A percentile compares a stretch with the other conserved stretches of the same genome.
These are phyloP conservation scores for Funneliformis geosporum DNA, from an alignment of 192 early-diverging fungal species.

Conservation along the genomic window DNA sequence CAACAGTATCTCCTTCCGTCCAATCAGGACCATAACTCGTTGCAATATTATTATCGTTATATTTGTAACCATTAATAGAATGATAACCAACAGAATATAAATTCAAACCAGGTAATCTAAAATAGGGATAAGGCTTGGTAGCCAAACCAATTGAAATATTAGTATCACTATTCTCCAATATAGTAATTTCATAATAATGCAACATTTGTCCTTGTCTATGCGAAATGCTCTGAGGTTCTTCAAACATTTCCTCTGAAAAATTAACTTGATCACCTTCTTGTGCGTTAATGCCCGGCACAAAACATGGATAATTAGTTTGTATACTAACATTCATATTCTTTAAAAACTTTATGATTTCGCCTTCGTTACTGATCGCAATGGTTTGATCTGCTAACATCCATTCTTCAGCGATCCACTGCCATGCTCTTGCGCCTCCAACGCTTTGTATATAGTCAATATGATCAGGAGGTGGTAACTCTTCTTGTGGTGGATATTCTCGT, in stretches of 20 bases:
- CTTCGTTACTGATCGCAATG: not conserved
- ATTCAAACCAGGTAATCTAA: constrained; percentile 53
- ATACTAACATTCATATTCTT: not conserved
- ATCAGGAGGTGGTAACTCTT: not conserved
- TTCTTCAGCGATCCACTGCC: not conserved
- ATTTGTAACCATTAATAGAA: constrained; percentile 50
- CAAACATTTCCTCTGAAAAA: not conserved
- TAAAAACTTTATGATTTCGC: not conserved
- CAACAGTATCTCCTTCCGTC: constrained; percentile 38
- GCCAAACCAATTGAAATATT: constrained; percentile 42
- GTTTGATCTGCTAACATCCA: not conserved
- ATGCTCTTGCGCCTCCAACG: constrained; percentile 15
- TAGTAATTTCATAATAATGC: constrained; percentile 49
- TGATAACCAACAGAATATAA: constrained; percentile 50
- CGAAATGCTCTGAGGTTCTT: not conserved
- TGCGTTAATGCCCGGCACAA: not conserved
- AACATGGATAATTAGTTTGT: constrained; percentile 28
- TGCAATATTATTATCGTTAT: constrained; percentile 40
- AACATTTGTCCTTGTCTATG: constrained; percentile 11
- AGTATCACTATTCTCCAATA: constrained; percentile 12
- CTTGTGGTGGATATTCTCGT: not conserved
- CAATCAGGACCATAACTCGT: constrained; percentile 34
- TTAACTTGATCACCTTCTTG: not conserved
- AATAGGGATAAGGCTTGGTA: constrained; percentile 47
- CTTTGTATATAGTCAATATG: not conserved